Percentiles rank a stretch among this genome's conserved stretches.
Conservation (phyloP, 140 eudicot species). For the Flaveria floridana region DNA sequence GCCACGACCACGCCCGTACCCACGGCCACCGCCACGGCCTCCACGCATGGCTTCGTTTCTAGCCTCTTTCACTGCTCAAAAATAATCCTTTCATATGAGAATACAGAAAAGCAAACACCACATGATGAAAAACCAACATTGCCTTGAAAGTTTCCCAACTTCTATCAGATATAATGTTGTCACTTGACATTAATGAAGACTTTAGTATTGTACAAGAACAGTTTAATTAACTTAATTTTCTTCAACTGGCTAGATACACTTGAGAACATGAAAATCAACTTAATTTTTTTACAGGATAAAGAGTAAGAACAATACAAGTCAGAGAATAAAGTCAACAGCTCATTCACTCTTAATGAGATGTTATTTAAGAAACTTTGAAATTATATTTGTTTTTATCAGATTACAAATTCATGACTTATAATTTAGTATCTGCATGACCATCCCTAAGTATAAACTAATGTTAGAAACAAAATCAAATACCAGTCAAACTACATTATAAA, state of each 20-base stretch:
- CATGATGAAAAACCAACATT: background rate
- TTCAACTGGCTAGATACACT: background rate
- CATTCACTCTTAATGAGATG: background rate
- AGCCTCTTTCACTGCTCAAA: constrained; percentile 69
- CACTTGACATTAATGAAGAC: background rate
- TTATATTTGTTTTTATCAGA: background rate
- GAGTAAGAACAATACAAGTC: background rate
- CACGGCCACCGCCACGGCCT: constrained; percentile 78
- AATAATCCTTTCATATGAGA: background rate
- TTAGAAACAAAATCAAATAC: background rate
- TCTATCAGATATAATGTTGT: background rate
- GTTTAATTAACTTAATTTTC: background rate
- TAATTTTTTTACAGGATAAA: background rate
- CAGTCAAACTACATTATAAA: background rate
- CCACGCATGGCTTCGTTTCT: constrained; percentile 67
- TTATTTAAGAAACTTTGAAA: background rate
- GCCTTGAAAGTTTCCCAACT: background rate
- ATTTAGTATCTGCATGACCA: background rate
- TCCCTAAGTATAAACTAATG: too few relatives aligned
- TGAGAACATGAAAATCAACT: background rate
- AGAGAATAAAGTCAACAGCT: background rate
- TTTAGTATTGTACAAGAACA: background rate
- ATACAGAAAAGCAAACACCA: background rate
- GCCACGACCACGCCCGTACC: constrained; percentile 64
- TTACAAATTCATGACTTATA: background rate